Evolutionary conservation across 768 basidiomycete genomes (phyloP).

Genomic region (Pilatotrama ljubarskyi): DNA sequence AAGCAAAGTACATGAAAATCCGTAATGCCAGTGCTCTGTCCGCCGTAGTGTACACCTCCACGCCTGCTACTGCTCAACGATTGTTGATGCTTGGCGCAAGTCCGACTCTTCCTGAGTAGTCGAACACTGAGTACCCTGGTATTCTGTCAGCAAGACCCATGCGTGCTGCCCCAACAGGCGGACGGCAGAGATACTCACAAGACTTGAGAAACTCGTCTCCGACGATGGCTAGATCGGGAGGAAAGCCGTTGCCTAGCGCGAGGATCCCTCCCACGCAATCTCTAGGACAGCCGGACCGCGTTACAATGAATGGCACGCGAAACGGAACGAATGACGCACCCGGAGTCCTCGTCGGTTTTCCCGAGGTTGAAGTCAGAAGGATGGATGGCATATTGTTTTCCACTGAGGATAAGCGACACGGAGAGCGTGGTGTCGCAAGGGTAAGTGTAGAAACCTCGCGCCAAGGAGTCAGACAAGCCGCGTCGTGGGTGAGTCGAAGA

Average conservation of each 20-base stretch:
- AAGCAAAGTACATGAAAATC: not conserved
- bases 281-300: slow-evolving; percentile 28
- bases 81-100: slow-evolving; percentile 59
- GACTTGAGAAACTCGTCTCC: slow-evolving; percentile 69
- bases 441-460: slow-evolving; percentile 51
- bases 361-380: slow-evolving; percentile 60
- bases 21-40: not conserved
- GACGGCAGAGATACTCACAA: slow-evolving; percentile 41
- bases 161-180: slow-evolving; percentile 2
- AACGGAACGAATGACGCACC: slow-evolving; percentile 30
- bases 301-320: not conserved
- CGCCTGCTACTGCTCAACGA: not conserved
- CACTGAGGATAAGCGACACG: slow-evolving; percentile 48
- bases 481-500: not conserved
- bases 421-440: slow-evolving; percentile 44
- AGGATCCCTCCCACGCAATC: slow-evolving; percentile 60
- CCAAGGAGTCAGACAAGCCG: not conserved
- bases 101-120: slow-evolving; percentile 60
- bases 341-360: slow-evolving; percentile 29
- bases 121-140: slow-evolving; percentile 63
- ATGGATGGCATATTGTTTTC: slow-evolving; percentile 42
- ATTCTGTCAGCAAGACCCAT: not conserved
- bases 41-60: not conserved
- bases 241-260: slow-evolving; percentile 45
- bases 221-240: slow-evolving; percentile 56